Conservation (phyloP, 2,329 filamentous ascomycete genomes). For the Aspergillus sp. region DNA sequence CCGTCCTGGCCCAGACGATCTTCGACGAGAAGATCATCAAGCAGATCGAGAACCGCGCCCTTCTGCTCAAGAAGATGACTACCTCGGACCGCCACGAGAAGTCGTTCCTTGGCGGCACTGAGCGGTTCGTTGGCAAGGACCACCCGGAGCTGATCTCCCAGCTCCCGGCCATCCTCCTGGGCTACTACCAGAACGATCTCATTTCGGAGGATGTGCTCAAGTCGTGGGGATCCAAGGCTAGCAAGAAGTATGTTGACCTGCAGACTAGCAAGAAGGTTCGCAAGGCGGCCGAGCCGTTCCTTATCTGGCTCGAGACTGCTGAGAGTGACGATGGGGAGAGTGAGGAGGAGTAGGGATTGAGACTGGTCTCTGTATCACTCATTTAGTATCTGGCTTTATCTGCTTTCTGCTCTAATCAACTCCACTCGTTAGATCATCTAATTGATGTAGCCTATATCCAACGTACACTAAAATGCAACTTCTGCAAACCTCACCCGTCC, state of each 20-base stretch:
- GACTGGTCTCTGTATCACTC: no score
- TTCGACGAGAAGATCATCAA: constrained; percentile 84
- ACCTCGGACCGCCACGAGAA: constrained; percentile 91
- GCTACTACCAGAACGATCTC: constrained; percentile 85
- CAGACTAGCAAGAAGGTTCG: constrained; percentile 87
- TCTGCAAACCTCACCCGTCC: constrained; percentile 27
- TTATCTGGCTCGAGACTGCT: constrained; percentile 85
- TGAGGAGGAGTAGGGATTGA: constrained; percentile 53
- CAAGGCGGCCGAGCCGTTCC: constrained; percentile 87
- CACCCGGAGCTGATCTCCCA: constrained; percentile 68
- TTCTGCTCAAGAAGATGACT: constrained; percentile 85
- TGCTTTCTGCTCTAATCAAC: no score
- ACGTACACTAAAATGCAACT: constrained; percentile 16
- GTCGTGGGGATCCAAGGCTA: constrained; percentile 88
- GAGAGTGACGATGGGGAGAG: constrained; percentile 60
- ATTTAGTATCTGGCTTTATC: no score
- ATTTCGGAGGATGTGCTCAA: constrained; percentile 79
- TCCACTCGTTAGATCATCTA: no score
- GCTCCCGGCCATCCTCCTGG: constrained; percentile 77
- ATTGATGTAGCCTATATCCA: no score
- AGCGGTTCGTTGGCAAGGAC: constrained; percentile 79
- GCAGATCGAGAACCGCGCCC: constrained; percentile 74
- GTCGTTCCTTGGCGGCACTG: constrained; percentile 86
- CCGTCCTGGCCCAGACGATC: constrained; percentile 85
- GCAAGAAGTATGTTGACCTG: constrained; percentile 95